Base-by-base conservation (phyloP, 371 early-diverging fungal genomes). In the Entomophthora muscae region DNA sequence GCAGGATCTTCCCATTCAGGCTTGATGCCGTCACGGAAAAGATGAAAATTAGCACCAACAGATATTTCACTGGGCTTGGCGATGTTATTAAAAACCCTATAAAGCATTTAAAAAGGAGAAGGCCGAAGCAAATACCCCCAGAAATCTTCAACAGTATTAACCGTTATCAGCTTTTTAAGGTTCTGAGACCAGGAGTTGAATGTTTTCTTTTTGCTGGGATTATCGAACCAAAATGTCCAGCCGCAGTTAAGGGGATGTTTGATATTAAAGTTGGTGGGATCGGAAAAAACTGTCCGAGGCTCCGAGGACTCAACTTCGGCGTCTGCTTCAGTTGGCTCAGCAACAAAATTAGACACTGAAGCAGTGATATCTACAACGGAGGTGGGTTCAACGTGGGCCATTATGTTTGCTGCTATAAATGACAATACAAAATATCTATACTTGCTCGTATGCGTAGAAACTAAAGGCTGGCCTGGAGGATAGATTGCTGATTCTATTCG, bases 1-100 rank as follows among this genome's bases (percentile, higher is more conserved):
- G 79, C 84, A n/a, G 84, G 73, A 72, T 99, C 99, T 77, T 99
- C 99, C 99, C 99, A 99, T 86, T 88, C 89, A n/a, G 99, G 99
- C 74, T 85, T 83, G 65, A 99, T 82, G 31, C 94, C 97, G 65
- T 88, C 80, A 75, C 93, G 91, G 85, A 99, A 99, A 63, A 99
- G 73, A 68, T 98, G 95, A 71, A 94, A 91, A 78, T 97, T 94
- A 57, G 93, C 82, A 53, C 86, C 85, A 54, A 78, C 71, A 21
- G 83, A 75, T 66, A 95, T 75, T 54, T 90, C 86, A 56, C 81
- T 79, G n/a, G 90, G 79, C 65, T 83, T 83, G 66, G 83, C 77
- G 55, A 94, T 78, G 71, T 90, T 89, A 82, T 95, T 94, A 77
- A 88, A 84, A 12, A 91, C 83, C 22, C 89, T 90, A 32, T 32